Base-by-base conservation (phyloP, 2,329 filamentous ascomycete species). In the Exophiala sp. region DNA sequence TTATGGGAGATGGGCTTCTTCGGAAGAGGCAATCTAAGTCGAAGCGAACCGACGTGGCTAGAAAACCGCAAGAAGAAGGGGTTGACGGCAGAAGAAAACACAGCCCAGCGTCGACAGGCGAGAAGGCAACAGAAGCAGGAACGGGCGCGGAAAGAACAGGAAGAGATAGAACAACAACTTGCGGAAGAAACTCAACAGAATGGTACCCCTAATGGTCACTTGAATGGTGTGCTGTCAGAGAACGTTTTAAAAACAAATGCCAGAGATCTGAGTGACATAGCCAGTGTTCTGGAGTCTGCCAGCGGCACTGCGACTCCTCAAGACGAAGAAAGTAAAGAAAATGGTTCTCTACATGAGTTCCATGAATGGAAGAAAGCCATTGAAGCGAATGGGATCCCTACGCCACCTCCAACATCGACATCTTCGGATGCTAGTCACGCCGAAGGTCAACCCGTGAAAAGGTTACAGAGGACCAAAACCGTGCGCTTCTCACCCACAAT, bases 1-100 rank as follows among this genome's bases (percentile, higher is more conserved):
- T 72, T 99, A 20, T 99, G 95, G 94, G 89, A 96, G 71, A 89
- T 95, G 74, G 94, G 94, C 4, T 99, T 99, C 72, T 99, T 92
- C 71, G 95, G 95, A 44, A 96, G 96, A 71, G 94, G 94, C 41
- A 92, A 78, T 63, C 76, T 97, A 54, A 96, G 91, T 74, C 84
- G 95, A 64, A 96, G 91, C 76, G 92, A 99, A 69, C 92, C 92
- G 2, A 94, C 85, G 63, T 99, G 94, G 94, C 71, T 96, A 47
- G 88, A 88, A 60, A 80, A 88, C 59, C 90, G 96, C 71, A 87
- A 89, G 69, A 84, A 86, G 24, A 81, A 86, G 47, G 79, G 79
- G 55, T 88, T 88, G 9, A 94, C 94, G 40, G 91, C 87, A 62
- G 92, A 96, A 72, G 86, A 95, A 57, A 76, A 84, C 49, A 99